Conservation (phyloP, 2,329 filamentous ascomycete genomes). For the Nemania serpens region DNA sequence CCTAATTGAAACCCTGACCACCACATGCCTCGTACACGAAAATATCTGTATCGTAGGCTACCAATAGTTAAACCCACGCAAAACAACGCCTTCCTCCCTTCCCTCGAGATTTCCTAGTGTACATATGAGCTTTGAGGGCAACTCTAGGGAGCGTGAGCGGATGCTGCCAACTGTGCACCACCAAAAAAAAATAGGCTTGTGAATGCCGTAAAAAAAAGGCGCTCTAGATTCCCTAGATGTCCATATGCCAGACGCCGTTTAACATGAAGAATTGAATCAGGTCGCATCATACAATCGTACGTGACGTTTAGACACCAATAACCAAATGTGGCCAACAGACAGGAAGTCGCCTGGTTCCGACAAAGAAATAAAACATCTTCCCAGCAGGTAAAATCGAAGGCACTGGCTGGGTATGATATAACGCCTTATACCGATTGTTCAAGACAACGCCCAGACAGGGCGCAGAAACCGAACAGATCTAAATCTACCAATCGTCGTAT, state of each 20-base stretch:
- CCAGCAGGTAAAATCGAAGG: conserved; percentile 26
- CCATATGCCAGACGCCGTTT: conserved; percentile 30
- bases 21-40: conserved; percentile 30
- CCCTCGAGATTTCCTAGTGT: conserved; percentile 29
- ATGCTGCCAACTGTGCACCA: conserved; percentile 24
- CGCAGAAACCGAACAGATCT: conserved; percentile 10
- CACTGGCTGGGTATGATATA: conserved; percentile 31
- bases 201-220: conserved; percentile 31
- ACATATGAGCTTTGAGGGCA: conserved; percentile 30
- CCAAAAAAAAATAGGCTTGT: conserved; percentile 28
- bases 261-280: conserved; percentile 25
- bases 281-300: conserved; percentile 30
- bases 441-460: conserved; percentile 21
- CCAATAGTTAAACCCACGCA: conserved; percentile 11
- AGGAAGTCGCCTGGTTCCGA: conserved; percentile 14
- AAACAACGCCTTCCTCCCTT: conserved; percentile 26
- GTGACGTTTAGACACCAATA: conserved; percentile 17
- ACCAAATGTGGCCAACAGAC: conserved; percentile 4
- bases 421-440: conserved; percentile 26
- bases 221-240: conserved; percentile 21
- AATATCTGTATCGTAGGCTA: conserved; percentile 29
- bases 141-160: conserved; percentile 29
- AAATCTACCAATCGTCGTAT: conserved; percentile 2
- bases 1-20: conserved; percentile 13
- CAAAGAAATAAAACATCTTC: conserved; percentile 24